Percentiles rank a stretch among this genome's conserved stretches.
phyloP scores from a whole-genome alignment of 768 basidiomycete species.

The Russula vinacea region DNA sequence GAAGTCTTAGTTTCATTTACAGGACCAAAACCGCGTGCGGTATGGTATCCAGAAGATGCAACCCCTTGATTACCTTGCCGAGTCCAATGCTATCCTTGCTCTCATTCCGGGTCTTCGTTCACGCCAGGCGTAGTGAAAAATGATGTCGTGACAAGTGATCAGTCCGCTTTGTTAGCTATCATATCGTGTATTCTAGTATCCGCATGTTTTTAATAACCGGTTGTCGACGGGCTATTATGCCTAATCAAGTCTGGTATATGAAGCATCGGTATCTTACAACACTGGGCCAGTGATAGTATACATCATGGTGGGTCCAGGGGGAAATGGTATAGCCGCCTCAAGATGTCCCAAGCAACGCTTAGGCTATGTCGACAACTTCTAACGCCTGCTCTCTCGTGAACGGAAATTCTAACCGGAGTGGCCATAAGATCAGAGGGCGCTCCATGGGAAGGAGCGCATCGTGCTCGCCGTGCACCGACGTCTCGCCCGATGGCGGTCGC shows the following conservation, averaged over 20 bases:
- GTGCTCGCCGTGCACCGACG: constrained; percentile 30
- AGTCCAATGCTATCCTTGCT: constrained; percentile 56
- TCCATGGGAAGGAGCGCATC: constrained; percentile 31
- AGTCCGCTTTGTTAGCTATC: not conserved
- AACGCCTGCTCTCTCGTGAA: constrained; percentile 37
- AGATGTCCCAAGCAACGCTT: constrained; percentile 47
- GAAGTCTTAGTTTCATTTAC: constrained; percentile 4
- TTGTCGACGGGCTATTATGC: not conserved
- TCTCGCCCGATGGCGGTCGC: constrained; percentile 31
- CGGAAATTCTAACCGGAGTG: constrained; percentile 36
- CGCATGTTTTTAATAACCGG: not conserved
- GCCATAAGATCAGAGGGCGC: constrained; percentile 36
- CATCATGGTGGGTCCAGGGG: constrained; percentile 49
- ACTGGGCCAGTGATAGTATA: no score
- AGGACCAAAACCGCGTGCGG: constrained; percentile 81
- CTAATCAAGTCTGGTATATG: constrained; percentile 9
- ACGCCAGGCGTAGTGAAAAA: constrained; percentile 48
- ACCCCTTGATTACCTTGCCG: constrained; percentile 66
- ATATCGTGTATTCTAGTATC: constrained; percentile 8
- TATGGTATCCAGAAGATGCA: constrained; percentile 74
- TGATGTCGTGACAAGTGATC: not conserved
- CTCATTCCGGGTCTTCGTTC: constrained; percentile 47
- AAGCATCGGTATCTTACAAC: constrained; percentile 12
- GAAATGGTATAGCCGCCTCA: constrained; percentile 53
- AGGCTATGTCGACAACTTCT: constrained; percentile 40